A percentile compares a stretch with the other conserved stretches of the same genome.
phyloP scores from a whole-genome alignment of 768 basidiomycete species.

The Symmetrospora coprosmae region DNA sequence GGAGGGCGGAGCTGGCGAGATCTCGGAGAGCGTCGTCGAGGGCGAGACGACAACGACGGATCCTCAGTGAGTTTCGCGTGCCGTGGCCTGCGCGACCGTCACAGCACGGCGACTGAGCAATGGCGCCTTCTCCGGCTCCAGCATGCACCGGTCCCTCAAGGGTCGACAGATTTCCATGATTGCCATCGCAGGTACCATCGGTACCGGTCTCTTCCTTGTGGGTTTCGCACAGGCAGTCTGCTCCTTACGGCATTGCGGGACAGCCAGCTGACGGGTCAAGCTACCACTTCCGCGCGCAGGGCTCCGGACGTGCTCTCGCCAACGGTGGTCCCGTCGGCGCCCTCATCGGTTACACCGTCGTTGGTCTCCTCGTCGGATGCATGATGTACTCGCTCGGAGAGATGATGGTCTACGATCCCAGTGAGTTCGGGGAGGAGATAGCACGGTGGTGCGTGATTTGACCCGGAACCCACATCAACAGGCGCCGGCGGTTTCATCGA shows the following conservation, averaged over 20 bases:
- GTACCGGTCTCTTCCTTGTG: slow-evolving; percentile 23
- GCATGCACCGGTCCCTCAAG: slow-evolving; percentile 17
- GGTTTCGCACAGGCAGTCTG: not conserved
- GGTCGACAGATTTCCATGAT: slow-evolving; percentile 21
- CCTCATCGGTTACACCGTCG: slow-evolving; percentile 16
- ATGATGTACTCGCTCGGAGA: slow-evolving; percentile 23
- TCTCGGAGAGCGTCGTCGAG: slow-evolving; percentile 3
- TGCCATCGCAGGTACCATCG: slow-evolving; percentile 23
- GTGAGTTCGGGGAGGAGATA: not conserved
- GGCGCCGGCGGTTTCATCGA: slow-evolving; percentile 34
- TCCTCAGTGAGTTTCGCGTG: not conserved
- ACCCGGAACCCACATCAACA: not conserved
- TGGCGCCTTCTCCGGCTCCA: not conserved
- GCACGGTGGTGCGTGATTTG: not conserved
- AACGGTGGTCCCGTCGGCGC: slow-evolving; percentile 24
- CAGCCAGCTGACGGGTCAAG: too few species aligned
- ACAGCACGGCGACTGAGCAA: not conserved
- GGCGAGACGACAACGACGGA: not conserved
- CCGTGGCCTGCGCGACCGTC: not conserved
- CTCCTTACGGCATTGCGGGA: not conserved
- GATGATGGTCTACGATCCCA: slow-evolving; percentile 22
- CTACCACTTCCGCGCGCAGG: not conserved
- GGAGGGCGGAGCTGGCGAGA: not conserved
- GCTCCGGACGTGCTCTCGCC: slow-evolving; percentile 10
- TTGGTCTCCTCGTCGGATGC: slow-evolving; percentile 22